Evolutionary conservation across 225 moss, liverwort and hornwort genomes (phyloP).

Genomic region (Marchantia paleacea): DNA sequence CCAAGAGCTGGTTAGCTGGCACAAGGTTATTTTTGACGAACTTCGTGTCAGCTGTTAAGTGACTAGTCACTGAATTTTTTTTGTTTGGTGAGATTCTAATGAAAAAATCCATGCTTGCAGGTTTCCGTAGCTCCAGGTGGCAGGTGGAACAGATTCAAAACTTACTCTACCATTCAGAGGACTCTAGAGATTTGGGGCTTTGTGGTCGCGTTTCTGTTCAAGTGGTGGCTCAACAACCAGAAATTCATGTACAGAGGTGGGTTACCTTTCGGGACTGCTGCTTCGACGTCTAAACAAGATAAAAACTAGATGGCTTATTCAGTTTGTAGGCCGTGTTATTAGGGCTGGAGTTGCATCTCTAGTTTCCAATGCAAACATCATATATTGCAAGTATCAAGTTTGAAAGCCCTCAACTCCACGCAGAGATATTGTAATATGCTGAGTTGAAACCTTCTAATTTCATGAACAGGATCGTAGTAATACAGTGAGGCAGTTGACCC

Average conservation of each 20-base stretch:
- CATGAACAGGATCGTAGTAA: no score
- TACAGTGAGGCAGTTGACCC: no score
- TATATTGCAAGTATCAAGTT: no score
- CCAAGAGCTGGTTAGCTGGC: not conserved
- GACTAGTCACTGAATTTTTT: not conserved
- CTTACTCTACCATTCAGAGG: slow-evolving; percentile 88
- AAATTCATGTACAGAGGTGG: slow-evolving; percentile 88
- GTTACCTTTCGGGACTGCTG: not conserved
- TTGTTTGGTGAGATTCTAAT: not conserved
- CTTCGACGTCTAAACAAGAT: no score
- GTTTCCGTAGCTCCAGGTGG: slow-evolving; percentile 87
- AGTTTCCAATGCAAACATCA: no score
- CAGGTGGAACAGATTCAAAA: slow-evolving; percentile 95
- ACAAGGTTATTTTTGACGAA: not conserved
- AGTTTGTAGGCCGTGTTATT: no score
- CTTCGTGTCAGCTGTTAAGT: not conserved
- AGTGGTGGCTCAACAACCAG: slow-evolving; percentile 86
- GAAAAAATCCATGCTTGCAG: slow-evolving; percentile 26
- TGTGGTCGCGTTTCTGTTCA: slow-evolving; percentile 67
- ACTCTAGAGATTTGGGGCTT: slow-evolving; percentile 95
- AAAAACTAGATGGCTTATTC: no score
- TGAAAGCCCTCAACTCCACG: no score
- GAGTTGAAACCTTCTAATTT: no score
- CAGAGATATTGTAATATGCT: no score
- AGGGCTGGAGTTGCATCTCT: no score